Conservation (phyloP, 495 filamentous ascomycete genomes). For the Elaphomyces granulatus region DNA sequence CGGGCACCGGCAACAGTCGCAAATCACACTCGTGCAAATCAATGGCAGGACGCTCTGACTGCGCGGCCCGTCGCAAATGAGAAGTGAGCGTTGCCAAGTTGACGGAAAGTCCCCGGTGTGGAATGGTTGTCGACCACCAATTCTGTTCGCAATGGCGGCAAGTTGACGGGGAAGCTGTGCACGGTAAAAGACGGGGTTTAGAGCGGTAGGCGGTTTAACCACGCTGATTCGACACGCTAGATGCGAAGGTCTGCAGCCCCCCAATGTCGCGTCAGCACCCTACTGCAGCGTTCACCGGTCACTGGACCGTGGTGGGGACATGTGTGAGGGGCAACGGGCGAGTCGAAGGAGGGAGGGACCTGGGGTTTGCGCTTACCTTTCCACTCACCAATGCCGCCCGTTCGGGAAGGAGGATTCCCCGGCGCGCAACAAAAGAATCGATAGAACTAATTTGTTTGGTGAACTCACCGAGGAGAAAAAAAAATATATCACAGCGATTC, state of each 20-base stretch:
- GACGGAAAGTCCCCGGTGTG: background rate
- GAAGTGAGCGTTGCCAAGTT: background rate
- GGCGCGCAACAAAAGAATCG: too few relatives aligned
- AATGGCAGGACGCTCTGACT: background rate
- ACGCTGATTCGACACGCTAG: slow-evolving; percentile 32
- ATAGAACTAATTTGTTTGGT: background rate
- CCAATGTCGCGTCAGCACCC: slow-evolving; percentile 29
- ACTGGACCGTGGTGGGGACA: slow-evolving; percentile 20
- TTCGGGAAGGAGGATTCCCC: too few relatives aligned
- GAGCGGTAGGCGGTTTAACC: slow-evolving; percentile 11
- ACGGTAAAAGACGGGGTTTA: slow-evolving; percentile 16
- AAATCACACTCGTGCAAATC: too few relatives aligned
- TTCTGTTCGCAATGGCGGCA: slow-evolving; percentile 14
- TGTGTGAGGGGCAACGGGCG: slow-evolving; percentile 15
- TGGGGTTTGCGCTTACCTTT: slow-evolving; percentile 29
- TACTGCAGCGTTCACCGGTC: slow-evolving; percentile 29
- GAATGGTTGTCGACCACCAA: background rate
- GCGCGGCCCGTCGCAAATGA: background rate
- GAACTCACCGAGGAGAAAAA: slow-evolving; percentile 9
- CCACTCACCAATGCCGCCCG: slow-evolving; percentile 10
- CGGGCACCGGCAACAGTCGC: background rate
- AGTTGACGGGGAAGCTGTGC: slow-evolving; percentile 5
- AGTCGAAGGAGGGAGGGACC: slow-evolving; percentile 13
- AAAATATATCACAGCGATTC: background rate
- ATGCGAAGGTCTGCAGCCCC: slow-evolving; percentile 26